Evolutionary conservation across 345 rosid species (phyloP).

Genomic region (Camelina hispida): DNA sequence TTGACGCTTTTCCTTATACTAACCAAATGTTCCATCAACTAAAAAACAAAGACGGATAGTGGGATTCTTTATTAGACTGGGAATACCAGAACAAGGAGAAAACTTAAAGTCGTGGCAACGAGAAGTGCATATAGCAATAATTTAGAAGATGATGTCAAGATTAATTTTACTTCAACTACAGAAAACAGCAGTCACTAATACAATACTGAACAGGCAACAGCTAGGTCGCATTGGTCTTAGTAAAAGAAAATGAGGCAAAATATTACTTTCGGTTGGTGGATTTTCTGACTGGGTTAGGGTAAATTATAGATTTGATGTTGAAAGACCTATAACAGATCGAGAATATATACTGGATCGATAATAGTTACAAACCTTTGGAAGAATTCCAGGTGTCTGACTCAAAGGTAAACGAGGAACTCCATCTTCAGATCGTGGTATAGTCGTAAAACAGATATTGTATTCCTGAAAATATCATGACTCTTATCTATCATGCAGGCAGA

Average conservation of each 20-base stretch:
- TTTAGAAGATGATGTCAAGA: constrained; percentile 16
- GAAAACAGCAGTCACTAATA: constrained; percentile 31
- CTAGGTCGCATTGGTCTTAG: background rate
- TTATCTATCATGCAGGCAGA: constrained; percentile 26
- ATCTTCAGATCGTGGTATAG: constrained; percentile 82
- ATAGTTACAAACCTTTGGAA: constrained; percentile 72
- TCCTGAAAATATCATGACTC: constrained; percentile 60
- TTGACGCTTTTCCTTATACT: constrained; percentile 87
- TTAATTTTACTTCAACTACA: constrained; percentile 25
- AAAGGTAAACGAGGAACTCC: constrained; percentile 77
- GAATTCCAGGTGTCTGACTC: constrained; percentile 73
- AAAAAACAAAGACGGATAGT: constrained; percentile 40
- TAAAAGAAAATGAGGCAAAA: constrained; percentile 10
- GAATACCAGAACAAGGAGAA: constrained; percentile 27
- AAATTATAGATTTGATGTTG: constrained; percentile 3
- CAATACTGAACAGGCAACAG: constrained; percentile 22
- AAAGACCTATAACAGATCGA: background rate
- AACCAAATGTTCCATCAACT: constrained; percentile 93
- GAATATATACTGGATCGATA: background rate
- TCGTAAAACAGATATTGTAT: constrained; percentile 97
- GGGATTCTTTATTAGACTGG: constrained; percentile 18
- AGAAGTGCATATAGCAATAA: constrained; percentile 30
- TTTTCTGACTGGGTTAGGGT: constrained; percentile 2
- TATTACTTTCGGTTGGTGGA: background rate
- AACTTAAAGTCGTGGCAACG: constrained; percentile 4